These are phyloP conservation scores for Coffea eugenioides DNA, from an alignment of 257 asterid genomes.

Conservation along the genomic window DNA sequence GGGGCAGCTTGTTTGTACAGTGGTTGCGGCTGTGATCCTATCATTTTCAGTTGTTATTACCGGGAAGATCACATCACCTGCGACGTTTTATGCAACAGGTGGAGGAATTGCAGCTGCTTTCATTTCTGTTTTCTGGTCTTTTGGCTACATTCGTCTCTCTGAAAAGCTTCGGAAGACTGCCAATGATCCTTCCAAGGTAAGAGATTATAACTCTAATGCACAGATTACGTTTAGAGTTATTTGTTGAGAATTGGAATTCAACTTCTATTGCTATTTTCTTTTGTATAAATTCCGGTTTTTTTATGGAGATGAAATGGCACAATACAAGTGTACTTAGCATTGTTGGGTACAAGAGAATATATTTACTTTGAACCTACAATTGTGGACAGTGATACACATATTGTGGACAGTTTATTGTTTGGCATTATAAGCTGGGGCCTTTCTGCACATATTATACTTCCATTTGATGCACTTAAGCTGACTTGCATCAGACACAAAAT, in stretches of 20 bases:
- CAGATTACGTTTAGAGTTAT: not conserved
- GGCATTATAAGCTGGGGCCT: not conserved
- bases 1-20: conserved; percentile 86
- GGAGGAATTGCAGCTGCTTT: conserved; percentile 95
- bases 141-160: conserved; percentile 83
- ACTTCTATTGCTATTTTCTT: not conserved
- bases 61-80: conserved; percentile 85
- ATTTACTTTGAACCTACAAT: not conserved
- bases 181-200: conserved; percentile 91
- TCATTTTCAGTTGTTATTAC: conserved; percentile 73
- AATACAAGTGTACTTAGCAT: not conserved
- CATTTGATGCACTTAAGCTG: not conserved
- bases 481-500: not conserved
- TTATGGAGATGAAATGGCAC: not conserved
- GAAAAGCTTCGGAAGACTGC: conserved; percentile 80
- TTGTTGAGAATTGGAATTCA: not conserved
- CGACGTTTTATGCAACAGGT: conserved; percentile 83
- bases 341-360: not conserved
- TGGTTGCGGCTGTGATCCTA: conserved; percentile 85
- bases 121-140: conserved; percentile 93
- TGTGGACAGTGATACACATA: too few relatives aligned
- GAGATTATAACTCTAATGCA: not conserved
- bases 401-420: not conserved
- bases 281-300: not conserved
- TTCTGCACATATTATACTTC: not conserved